These are phyloP conservation scores for Yamadazyma kanchanaburiensis DNA, from an alignment of 1,139 yeast species.

Conservation along the genomic window DNA sequence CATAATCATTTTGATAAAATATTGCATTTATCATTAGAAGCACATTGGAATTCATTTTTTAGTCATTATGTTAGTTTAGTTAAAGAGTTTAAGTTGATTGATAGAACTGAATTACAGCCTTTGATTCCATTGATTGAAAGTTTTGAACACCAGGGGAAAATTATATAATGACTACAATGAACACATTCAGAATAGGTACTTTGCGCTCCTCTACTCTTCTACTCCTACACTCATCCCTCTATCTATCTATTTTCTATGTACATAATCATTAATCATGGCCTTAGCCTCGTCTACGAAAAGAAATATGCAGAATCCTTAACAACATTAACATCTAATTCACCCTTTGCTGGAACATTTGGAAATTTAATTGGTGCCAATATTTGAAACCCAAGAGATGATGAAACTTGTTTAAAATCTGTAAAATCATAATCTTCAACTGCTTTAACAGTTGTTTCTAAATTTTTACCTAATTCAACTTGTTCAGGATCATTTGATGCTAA, in stretches of 20 bases:
- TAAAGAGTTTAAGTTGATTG: constrained; percentile 79
- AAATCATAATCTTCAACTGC: constrained; percentile 46
- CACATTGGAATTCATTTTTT: constrained; percentile 97
- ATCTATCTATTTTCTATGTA: constrained; percentile 1
- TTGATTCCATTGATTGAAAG: constrained; percentile 70
- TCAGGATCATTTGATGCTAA: constrained; percentile 52
- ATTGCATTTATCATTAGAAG: constrained; percentile 85
- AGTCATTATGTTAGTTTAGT: constrained; percentile 92
- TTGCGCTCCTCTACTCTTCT: too few relatives aligned
- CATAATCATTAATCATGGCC: too few relatives aligned
- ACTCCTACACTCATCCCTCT: too few relatives aligned
- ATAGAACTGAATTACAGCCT: constrained; percentile 76
- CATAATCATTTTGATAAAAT: constrained; percentile 92
- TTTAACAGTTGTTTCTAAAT: constrained; percentile 73
- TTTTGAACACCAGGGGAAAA: constrained; percentile 84
- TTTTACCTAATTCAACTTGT: constrained; percentile 48
- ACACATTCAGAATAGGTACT: too few relatives aligned
- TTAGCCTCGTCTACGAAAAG: too few relatives aligned
- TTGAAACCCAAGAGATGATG: constrained; percentile 25
- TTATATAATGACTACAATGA: constrained; percentile 26
- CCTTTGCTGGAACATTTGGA: constrained; percentile 77
- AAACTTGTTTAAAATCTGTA: constrained; percentile 19
- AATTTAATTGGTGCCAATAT: constrained; percentile 61
- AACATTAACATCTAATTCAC: constrained; percentile 75
- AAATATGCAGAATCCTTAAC: constrained; percentile 78